Base-by-base conservation (phyloP, 176 grass and related monocot species). In the Ensete ventricosum region DNA sequence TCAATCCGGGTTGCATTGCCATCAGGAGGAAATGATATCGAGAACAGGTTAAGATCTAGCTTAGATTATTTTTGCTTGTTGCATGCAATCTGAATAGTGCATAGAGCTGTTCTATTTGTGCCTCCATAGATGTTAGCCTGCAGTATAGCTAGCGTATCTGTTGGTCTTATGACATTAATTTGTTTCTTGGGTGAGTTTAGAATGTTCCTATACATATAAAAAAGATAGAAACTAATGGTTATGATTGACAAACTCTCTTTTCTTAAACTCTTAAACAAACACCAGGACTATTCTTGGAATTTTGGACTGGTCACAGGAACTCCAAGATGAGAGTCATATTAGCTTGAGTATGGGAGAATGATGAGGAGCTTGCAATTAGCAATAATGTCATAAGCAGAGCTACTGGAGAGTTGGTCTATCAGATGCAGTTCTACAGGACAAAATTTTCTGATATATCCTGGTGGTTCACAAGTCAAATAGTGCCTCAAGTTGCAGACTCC, bases 401-500 rank as follows among this genome's bases (percentile, higher is more conserved):
- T 68, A 91, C 81, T 77, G 95, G 95, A 52, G 82, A 90, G 74
- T 77, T 99, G 67, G 84, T 94, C 80, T 99, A 99, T 84, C 95
- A 99, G 72, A 99, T 82, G 72, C 82, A 79, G 49, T 99, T 99
- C 72, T 99, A 99, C 80, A 87, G 64, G 55, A 99, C 95, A 55
- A 99, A 99, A 58, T 99, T 99, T 99, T 24, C 94, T 90, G 73
- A 99, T 94, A 52, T 99, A 88, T 82, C 95, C 95, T 82, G 95
- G 90, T 82, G 95, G 95, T 1, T 99, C 90, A 75, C 95, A 99
- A 90, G 90, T 99, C 78, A 99, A 23, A 99, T 48, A 99, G 95
- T 84, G 95, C 90, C 90, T 9, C 88, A 88, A 13, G 84, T 99
- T 81, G 79, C 89, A 76, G 95, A 94, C 67, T 93, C 90, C 60